phyloP scores from a whole-genome alignment of 2,329 filamentous ascomycete species.

The Aspergillus pseudonomiae region DNA sequence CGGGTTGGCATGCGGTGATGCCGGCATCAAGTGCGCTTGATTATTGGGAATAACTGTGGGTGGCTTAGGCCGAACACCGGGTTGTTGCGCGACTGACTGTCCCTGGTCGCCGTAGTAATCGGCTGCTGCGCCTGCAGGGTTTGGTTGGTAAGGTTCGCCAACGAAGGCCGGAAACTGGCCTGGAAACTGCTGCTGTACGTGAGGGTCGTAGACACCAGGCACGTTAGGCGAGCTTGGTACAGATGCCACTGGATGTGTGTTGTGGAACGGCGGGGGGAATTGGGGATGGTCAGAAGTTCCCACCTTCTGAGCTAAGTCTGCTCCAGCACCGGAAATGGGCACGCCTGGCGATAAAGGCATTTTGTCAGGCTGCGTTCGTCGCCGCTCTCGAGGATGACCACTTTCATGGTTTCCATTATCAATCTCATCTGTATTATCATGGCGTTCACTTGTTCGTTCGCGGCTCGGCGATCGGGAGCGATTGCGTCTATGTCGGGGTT shows the following conservation, averaged over 20 bases:
- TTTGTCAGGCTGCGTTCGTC: slow-evolving; percentile 35
- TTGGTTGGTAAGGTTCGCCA: slow-evolving; percentile 50
- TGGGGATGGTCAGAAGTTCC: slow-evolving; percentile 25
- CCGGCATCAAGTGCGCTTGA: slow-evolving; percentile 60
- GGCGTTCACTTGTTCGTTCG: slow-evolving; percentile 26
- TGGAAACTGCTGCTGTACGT: slow-evolving; percentile 61
- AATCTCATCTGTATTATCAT: slow-evolving; percentile 26
- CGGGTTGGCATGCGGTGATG: slow-evolving; percentile 55
- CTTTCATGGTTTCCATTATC: slow-evolving; percentile 16
- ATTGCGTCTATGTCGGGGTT: slow-evolving; percentile 24
- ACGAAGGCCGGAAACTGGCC: slow-evolving; percentile 56
- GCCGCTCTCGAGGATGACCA: slow-evolving; percentile 28
- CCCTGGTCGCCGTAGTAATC: slow-evolving; percentile 67
- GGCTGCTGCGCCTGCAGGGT: slow-evolving; percentile 58
- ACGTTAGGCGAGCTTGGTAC: slow-evolving; percentile 27
- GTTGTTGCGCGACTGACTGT: slow-evolving; percentile 61
- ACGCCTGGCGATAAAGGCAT: slow-evolving; percentile 26
- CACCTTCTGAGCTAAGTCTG: slow-evolving; percentile 28
- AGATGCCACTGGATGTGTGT: slow-evolving; percentile 16
- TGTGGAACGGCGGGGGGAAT: slow-evolving; percentile 38
- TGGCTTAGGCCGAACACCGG: slow-evolving; percentile 59
- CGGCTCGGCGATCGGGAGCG: slow-evolving; percentile 33
- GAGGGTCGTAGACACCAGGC: slow-evolving; percentile 45
- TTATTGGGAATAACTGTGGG: slow-evolving; percentile 58
- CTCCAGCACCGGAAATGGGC: slow-evolving; percentile 28